phyloP scores from a whole-genome alignment of 805 yeast species.

The Candida methanosorbosa region DNA sequence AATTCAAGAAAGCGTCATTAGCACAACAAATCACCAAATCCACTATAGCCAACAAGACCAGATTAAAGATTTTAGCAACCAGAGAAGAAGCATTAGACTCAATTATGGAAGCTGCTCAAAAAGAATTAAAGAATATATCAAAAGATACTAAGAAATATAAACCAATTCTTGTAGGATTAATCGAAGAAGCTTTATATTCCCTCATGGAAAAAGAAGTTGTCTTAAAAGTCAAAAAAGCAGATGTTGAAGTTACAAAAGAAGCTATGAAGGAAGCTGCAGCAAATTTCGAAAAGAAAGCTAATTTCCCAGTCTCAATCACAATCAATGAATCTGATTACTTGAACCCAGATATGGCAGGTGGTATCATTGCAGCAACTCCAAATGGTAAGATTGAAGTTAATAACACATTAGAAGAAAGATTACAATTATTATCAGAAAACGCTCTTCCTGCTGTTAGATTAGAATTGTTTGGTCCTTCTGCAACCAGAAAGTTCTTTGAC shows the following conservation, averaged over 20 bases:
- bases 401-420: constrained; percentile 93
- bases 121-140: constrained; percentile 50
- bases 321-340: constrained; percentile 52
- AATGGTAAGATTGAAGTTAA: constrained; percentile 80
- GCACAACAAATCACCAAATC: constrained; percentile 95
- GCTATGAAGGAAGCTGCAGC: constrained; percentile 55
- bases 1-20: constrained; percentile 83
- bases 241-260: constrained; percentile 49
- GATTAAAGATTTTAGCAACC: constrained; percentile 81
- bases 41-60: constrained; percentile 89
- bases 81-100: constrained; percentile 73
- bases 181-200: constrained; percentile 67
- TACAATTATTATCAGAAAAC: constrained; percentile 69
- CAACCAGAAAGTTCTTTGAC: constrained; percentile 85
- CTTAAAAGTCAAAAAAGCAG: constrained; percentile 61
- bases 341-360: constrained; percentile 69
- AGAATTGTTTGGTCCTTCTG: constrained; percentile 80
- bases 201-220: constrained; percentile 64
- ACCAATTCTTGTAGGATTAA: constrained; percentile 63
- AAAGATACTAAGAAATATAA: constrained; percentile 52
- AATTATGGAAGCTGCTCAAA: constrained; percentile 63
- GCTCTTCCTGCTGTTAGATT: constrained; percentile 90
- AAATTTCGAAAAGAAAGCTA: constrained; percentile 55
- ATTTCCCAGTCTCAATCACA: constrained; percentile 43
- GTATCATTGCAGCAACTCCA: constrained; percentile 63